These are phyloP conservation scores for Astragalus membranaceus DNA, from an alignment of 306 rosid species.

Conservation along the genomic window DNA sequence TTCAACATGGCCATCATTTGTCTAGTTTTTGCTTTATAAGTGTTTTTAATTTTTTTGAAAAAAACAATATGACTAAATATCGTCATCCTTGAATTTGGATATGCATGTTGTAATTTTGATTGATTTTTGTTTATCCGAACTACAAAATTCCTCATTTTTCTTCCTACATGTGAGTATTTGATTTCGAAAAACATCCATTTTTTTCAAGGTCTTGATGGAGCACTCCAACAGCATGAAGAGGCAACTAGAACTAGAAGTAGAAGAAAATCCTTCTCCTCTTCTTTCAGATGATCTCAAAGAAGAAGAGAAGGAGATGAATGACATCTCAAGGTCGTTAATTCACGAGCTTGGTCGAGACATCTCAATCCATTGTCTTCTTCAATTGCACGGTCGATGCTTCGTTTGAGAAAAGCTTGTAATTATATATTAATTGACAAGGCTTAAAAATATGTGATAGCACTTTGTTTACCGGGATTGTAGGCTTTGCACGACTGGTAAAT, in stretches of 20 bases:
- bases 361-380: slow-evolving; percentile 46
- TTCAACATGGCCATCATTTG: too few species aligned
- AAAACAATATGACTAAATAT: too few species aligned
- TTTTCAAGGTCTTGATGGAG: neutral
- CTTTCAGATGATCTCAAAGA: neutral
- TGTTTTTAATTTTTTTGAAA: too few species aligned
- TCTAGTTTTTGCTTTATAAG: too few species aligned
- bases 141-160: too few species aligned
- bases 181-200: neutral
- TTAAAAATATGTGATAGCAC: too few species aligned
- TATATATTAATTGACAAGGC: too few species aligned
- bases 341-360: slow-evolving; percentile 50
- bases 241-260: neutral
- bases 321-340: slow-evolving; percentile 32
- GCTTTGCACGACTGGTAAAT: too few species aligned
- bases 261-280: neutral
- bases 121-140: slow-evolving; percentile 1
- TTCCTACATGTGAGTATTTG: slow-evolving; percentile 11
- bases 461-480: too few species aligned
- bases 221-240: neutral
- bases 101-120: slow-evolving; percentile 13
- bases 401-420: too few species aligned
- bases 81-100: too few species aligned
- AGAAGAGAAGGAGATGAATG: slow-evolving; percentile 15
- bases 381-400: too few species aligned